Evolutionary conservation across 371 early-diverging fungal species (phyloP).

Genomic region (Lichtheimia ornata): DNA sequence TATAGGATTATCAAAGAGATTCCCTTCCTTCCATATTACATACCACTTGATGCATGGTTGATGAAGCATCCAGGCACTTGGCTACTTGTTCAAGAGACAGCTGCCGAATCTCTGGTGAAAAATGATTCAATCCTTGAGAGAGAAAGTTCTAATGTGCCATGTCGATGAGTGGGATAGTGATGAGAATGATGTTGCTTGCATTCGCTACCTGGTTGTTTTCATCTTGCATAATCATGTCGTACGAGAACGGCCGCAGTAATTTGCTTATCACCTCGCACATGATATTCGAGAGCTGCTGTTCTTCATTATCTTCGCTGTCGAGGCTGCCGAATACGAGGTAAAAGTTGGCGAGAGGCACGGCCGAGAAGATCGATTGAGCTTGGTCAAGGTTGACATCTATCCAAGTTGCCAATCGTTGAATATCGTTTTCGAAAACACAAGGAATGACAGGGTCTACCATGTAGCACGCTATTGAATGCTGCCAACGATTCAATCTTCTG

Average conservation of each 20-base stretch:
- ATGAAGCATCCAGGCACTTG: conserved; percentile 32
- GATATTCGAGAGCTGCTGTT: conserved; percentile 9
- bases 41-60: conserved; percentile 27
- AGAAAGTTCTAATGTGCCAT: conserved; percentile 28
- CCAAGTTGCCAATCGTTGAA: too few species aligned
- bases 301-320: conserved; percentile 22
- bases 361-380: conserved; percentile 24
- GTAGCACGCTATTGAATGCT: conserved; percentile 28
- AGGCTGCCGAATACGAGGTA: conserved; percentile 29
- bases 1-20: background rate
- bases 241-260: conserved; percentile 32
- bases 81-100: conserved; percentile 43
- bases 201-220: conserved; percentile 25
- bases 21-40: background rate
- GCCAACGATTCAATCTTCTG: conserved; percentile 32
- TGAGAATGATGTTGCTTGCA: conserved; percentile 4
- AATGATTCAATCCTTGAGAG: conserved; percentile 44
- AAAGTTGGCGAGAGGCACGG: conserved; percentile 28
- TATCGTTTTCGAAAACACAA: too few species aligned
- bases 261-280: conserved; percentile 33
- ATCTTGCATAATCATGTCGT: conserved; percentile 19
- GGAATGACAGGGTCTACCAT: conserved; percentile 18
- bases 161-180: background rate
- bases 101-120: conserved; percentile 44
- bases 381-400: conserved; percentile 18